phyloP scores from a whole-genome alignment of 1,284 basidiomycete species.

The Ustilago lituana region DNA sequence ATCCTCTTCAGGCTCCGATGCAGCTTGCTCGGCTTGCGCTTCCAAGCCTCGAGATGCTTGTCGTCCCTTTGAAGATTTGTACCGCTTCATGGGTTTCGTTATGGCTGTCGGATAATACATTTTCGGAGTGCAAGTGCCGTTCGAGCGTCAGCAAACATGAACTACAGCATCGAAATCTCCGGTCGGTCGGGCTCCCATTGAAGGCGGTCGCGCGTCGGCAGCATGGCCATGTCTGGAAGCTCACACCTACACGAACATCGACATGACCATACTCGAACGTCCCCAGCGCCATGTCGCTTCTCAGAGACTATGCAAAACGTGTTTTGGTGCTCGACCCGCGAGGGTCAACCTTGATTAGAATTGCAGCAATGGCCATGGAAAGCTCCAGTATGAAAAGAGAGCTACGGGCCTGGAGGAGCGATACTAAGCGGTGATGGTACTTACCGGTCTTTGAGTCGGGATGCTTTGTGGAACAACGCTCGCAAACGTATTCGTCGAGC shows the following conservation, averaged over 20 bases:
- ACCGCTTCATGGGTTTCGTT: slow-evolving; percentile 17
- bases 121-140: too few relatives aligned
- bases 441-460: slow-evolving; percentile 29
- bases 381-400: too few relatives aligned
- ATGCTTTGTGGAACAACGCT: slow-evolving; percentile 33
- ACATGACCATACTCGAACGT: too few relatives aligned
- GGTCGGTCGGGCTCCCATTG: too few relatives aligned
- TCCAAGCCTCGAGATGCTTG: slow-evolving; percentile 2
- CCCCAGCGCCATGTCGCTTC: slow-evolving; percentile 2
- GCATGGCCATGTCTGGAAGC: too few relatives aligned
- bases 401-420: too few relatives aligned
- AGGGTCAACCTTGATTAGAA: background rate
- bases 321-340: background rate
- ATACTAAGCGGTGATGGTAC: slow-evolving; percentile 9
- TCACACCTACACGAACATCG: too few relatives aligned
- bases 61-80: slow-evolving; percentile 21
- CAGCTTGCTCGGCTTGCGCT: background rate
- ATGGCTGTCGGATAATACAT: background rate
- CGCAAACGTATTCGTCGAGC: slow-evolving; percentile 59
- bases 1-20: slow-evolving; percentile 13
- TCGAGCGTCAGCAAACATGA: background rate
- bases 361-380: slow-evolving; percentile 1
- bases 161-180: slow-evolving; percentile 4
- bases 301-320: slow-evolving; percentile 1
- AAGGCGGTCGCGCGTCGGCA: too few relatives aligned